These are phyloP conservation scores for Hyaloscypha finlandica DNA, from an alignment of 495 filamentous ascomycete genomes.

Conservation along the genomic window DNA sequence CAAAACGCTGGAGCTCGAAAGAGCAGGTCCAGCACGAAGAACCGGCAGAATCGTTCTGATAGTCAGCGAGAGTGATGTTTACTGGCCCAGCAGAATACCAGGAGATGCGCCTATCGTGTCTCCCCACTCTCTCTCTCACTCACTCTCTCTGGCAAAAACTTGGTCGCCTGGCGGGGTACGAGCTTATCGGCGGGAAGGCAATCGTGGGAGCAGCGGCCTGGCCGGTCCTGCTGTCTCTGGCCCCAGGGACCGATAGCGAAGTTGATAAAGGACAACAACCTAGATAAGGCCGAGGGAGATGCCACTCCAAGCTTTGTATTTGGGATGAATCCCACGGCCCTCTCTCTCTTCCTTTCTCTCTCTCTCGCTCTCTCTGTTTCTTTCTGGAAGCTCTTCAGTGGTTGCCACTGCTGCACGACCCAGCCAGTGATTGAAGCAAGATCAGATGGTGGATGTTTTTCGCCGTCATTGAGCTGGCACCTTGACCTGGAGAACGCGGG, in stretches of 20 bases:
- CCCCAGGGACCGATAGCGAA: slow-evolving; percentile 15
- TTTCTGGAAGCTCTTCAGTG: slow-evolving; percentile 16
- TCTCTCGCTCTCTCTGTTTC: no score
- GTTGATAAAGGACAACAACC: background rate
- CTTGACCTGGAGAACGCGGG: background rate
- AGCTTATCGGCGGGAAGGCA: slow-evolving; percentile 26
- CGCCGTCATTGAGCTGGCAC: slow-evolving; percentile 31
- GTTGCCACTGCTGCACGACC: slow-evolving; percentile 27
- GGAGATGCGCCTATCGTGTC: slow-evolving; percentile 29
- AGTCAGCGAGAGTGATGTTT: slow-evolving; percentile 12
- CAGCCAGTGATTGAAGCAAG: slow-evolving; percentile 32
- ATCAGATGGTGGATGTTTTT: slow-evolving; percentile 26
- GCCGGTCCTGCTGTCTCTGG: background rate
- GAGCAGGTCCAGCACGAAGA: slow-evolving; percentile 23
- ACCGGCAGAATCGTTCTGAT: slow-evolving; percentile 9
- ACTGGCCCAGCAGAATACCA: slow-evolving; percentile 16
- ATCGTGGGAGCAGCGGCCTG: slow-evolving; percentile 11
- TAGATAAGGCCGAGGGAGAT: background rate
- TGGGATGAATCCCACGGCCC: background rate
- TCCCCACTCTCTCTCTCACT: slow-evolving; percentile 31
- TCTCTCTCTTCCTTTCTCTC: background rate
- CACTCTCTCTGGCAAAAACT: slow-evolving; percentile 18
- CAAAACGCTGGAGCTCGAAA: slow-evolving; percentile 11
- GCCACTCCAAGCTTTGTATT: slow-evolving; percentile 9
- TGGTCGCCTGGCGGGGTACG: slow-evolving; percentile 5